phyloP scores from a whole-genome alignment of 192 early-diverging fungal species.

The Podila epicladia region DNA sequence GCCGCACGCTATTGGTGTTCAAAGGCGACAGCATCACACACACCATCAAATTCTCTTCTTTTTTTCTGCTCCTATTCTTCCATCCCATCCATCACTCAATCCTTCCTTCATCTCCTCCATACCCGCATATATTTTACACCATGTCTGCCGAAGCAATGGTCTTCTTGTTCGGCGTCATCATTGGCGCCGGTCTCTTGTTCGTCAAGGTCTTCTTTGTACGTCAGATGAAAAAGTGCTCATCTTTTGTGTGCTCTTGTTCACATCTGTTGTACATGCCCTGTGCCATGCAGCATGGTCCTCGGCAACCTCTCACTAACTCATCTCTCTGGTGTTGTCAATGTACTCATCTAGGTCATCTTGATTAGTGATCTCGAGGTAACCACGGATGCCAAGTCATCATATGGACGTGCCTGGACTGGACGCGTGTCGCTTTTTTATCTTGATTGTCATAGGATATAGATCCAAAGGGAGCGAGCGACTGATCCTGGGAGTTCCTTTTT shows the following conservation, averaged over 20 bases:
- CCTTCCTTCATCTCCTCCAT: background rate
- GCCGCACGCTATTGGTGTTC: background rate
- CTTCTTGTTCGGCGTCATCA: slow-evolving; percentile 93
- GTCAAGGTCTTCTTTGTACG: slow-evolving; percentile 95
- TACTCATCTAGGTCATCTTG: slow-evolving; percentile 36
- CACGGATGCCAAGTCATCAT: background rate
- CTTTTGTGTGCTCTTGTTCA: background rate
- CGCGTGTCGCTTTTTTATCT: background rate
- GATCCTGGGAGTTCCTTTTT: too few relatives aligned
- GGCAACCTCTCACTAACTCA: background rate
- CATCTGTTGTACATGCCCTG: background rate
- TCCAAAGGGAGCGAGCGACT: too few relatives aligned
- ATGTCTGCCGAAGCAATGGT: slow-evolving; percentile 75
- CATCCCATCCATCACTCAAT: slow-evolving; percentile 6
- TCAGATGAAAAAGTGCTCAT: slow-evolving; percentile 20
- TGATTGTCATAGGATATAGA: too few relatives aligned
- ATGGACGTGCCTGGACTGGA: background rate
- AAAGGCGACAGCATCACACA: background rate
- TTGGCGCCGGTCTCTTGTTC: slow-evolving; percentile 93
- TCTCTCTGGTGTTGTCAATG: background rate
- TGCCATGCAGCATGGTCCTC: background rate
- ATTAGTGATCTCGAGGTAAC: slow-evolving; percentile 52
- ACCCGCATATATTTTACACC: slow-evolving; percentile 5
- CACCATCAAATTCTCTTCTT: background rate
- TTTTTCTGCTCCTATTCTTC: background rate